Evolutionary conservation across 225 moss, liverwort and hornwort genomes (phyloP).

Genomic region (Pseudisothecium myosuroides): DNA sequence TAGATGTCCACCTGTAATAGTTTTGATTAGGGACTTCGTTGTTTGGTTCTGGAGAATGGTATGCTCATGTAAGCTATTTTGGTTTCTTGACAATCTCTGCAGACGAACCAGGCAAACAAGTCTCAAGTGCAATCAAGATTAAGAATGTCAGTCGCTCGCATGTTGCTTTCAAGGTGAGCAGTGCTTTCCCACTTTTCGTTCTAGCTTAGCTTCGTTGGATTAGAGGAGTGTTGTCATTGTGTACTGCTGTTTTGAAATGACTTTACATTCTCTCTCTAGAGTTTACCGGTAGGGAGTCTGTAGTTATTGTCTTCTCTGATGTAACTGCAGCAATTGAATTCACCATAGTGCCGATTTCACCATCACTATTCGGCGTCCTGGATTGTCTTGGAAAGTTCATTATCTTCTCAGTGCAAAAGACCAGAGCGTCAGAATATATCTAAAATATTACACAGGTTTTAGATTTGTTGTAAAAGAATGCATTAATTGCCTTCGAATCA

Average conservation of each 20-base stretch:
- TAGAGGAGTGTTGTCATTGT: not conserved
- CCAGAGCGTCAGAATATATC: not conserved
- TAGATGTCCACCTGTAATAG: not conserved
- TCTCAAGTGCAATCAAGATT: slow-evolving; percentile 87
- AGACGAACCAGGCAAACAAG: slow-evolving; percentile 98
- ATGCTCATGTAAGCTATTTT: not conserved
- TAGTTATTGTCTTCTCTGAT: not conserved
- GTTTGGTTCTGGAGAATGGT: not conserved
- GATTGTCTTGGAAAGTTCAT: not conserved
- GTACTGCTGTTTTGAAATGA: not conserved
- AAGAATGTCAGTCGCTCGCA: slow-evolving; percentile 91
- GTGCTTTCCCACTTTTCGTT: not conserved
- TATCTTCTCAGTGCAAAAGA: not conserved
- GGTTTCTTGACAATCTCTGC: not conserved
- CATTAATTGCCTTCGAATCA: not conserved
- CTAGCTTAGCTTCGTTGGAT: not conserved
- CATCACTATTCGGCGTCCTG: not conserved
- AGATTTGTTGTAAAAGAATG: not conserved
- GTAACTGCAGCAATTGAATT: not conserved
- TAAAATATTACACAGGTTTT: not conserved
- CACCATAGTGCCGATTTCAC: not conserved
- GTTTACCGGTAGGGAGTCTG: not conserved
- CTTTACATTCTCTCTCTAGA: not conserved
- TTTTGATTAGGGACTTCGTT: not conserved
- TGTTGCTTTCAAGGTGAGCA: slow-evolving; percentile 90